Base-by-base conservation (phyloP, 2,329 filamentous ascomycete species). In the Hypoxylon sp. region DNA sequence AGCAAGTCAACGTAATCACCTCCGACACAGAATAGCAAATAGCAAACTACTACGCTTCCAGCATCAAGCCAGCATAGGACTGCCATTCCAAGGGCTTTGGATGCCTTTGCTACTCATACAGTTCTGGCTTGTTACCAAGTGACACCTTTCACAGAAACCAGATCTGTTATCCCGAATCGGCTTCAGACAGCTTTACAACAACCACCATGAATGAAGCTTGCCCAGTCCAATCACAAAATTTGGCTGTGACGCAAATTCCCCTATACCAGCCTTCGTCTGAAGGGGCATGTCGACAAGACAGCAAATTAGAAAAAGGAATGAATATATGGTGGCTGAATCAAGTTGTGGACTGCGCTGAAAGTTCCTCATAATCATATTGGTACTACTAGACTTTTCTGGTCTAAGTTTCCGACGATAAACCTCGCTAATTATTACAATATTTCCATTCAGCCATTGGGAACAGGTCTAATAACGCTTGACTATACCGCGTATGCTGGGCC, bases 401-500 rank as follows among this genome's bases (percentile, higher is more conserved):
- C 57, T 3, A 21, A 43, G 2, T 25, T 43, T 28, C 30, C 19
- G 5, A 13, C 10, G 13, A 36, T 14, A 21, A 38, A 1, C 32
- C 50, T 52, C 3, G 10, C 25, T 32, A 11, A 14, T 50, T n/a
- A 48, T 25, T 25, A 9, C 10, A 17, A 17, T 23, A 23, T 25
- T 9, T 28, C 34, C 13, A 25, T 62, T 49, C 63, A 28, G 57
- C 64, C 10, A 13, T 51, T 14, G 21, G 19, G 41, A 51, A 28
- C 46, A 23, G 11, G 45, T n/a, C 19, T 50, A 10, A 5, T 49
- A 48, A 43, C 19, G 25, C 17, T 2, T 38, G n/a, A 14, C 77
- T 71, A 83, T 60, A 74, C 74, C 30, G 80, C 80, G 75, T 83
- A 85, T 9, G 79, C 81, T n/a, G 83, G 80, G 0, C 86, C 87